Conservation (phyloP, 257 asterid genomes). For the Plantago major region DNA sequence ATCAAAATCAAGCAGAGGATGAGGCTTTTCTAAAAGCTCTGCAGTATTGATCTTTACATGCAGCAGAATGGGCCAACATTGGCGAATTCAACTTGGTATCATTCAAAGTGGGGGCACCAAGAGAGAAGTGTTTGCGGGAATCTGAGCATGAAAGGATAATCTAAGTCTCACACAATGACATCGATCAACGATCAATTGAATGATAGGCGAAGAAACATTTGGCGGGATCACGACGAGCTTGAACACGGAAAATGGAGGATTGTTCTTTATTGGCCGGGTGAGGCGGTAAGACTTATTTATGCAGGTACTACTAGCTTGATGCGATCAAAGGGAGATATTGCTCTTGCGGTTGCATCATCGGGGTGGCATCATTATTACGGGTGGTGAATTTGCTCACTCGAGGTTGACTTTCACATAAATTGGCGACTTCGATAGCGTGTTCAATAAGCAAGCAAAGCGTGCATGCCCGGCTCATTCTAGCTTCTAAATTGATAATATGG, state of each 20-base stretch:
- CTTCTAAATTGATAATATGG: no score
- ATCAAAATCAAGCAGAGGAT: neutral
- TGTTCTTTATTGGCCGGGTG: neutral
- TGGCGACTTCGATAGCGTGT: neutral
- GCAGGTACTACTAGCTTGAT: neutral
- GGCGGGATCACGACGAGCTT: neutral
- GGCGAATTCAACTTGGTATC: neutral
- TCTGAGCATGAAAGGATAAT: neutral
- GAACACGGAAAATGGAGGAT: neutral
- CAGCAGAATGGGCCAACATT: neutral
- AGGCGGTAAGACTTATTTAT: neutral
- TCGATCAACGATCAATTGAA: neutral
- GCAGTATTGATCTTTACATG: neutral
- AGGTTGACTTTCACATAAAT: neutral
- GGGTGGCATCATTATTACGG: neutral
- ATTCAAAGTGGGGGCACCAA: neutral
- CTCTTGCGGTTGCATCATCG: neutral
- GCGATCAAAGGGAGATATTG: neutral
- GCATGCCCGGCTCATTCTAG: neutral
- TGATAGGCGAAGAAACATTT: neutral
- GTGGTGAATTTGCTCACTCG: neutral
- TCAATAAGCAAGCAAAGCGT: neutral
- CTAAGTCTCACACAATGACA: neutral
- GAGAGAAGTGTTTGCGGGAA: neutral
- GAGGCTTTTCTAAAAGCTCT: neutral